A percentile compares a stretch with the other conserved stretches of the same genome.
These are phyloP conservation scores for Cyclostephanos tholiformis DNA, from an alignment of 108 stramenopile species.

Conservation along the genomic window DNA sequence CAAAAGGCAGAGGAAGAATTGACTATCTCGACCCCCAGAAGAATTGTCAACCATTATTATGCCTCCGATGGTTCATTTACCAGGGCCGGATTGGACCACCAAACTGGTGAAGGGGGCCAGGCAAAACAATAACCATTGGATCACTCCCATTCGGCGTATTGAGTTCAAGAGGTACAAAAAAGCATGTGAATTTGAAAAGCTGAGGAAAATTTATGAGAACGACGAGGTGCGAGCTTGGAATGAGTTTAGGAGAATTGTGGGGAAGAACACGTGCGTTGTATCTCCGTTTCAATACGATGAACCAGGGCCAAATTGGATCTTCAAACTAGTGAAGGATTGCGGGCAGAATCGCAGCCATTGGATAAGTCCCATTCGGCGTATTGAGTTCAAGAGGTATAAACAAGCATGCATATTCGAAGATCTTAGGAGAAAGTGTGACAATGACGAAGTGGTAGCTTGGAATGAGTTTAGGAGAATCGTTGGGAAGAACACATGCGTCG, in stretches of 20 bases:
- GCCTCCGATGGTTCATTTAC: not conserved
- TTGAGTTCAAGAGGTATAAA: slow-evolving; percentile 6
- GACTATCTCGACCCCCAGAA: too few species aligned
- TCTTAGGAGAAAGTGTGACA: not conserved
- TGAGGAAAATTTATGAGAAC: not conserved
- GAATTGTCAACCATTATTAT: too few species aligned
- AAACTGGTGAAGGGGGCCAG: not conserved
- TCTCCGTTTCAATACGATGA: not conserved
- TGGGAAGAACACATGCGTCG: not conserved
- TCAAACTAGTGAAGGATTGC: not conserved
- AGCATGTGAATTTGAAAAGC: not conserved
- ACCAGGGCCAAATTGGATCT: not conserved
- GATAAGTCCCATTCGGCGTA: not conserved
- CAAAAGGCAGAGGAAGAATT: too few species aligned
- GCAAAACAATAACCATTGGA: not conserved
- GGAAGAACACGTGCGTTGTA: not conserved
- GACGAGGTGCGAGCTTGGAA: slow-evolving; percentile 7
- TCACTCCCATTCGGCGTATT: not conserved
- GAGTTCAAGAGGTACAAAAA: not conserved
- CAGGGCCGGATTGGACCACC: not conserved
- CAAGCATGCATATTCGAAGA: slow-evolving; percentile 3
- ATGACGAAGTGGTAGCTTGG: slow-evolving; percentile 2
- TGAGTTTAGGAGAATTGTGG: not conserved
- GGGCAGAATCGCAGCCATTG: not conserved
- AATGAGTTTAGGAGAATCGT: not conserved